A percentile compares a stretch with the other conserved stretches of the same genome.
phyloP scores from a whole-genome alignment of 2,329 filamentous ascomycete genomes.

The Colletotrichum euphorbiae region DNA sequence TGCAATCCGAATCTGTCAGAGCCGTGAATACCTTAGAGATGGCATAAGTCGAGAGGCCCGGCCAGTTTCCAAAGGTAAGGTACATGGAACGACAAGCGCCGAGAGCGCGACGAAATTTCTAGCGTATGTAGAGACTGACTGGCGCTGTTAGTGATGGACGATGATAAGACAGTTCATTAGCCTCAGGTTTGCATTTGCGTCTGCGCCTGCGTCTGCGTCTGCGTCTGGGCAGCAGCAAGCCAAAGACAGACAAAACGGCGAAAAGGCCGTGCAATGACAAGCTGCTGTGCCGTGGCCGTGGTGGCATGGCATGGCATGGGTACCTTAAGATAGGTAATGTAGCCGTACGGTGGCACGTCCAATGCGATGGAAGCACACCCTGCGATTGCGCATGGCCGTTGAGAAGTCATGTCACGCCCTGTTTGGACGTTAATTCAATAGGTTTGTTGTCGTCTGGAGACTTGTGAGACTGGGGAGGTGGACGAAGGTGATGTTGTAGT shows the following conservation, averaged over 20 bases:
- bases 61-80: background rate
- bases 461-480: background rate
- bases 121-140: background rate
- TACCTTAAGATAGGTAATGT: background rate
- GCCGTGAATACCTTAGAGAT: background rate
- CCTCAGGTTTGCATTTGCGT: background rate
- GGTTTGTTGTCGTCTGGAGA: background rate
- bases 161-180: slow-evolving; percentile 16
- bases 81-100: slow-evolving; percentile 19
- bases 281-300: slow-evolving; percentile 12
- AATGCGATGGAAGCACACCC: slow-evolving; percentile 18
- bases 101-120: slow-evolving; percentile 23
- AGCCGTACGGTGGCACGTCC: slow-evolving; percentile 7
- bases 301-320: background rate
- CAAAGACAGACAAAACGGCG: background rate
- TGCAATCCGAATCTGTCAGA: background rate
- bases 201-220: background rate
- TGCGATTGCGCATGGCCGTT: slow-evolving; percentile 19
- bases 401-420: slow-evolving; percentile 11
- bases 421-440: background rate
- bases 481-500: background rate
- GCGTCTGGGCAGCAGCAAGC: background rate
- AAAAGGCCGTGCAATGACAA: slow-evolving; percentile 30
- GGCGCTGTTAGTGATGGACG: slow-evolving; percentile 3
- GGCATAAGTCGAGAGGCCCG: too few relatives aligned